Evolutionary conservation across 2,329 filamentous ascomycete genomes (phyloP).

Genomic region (Aspergillus nomiae): DNA sequence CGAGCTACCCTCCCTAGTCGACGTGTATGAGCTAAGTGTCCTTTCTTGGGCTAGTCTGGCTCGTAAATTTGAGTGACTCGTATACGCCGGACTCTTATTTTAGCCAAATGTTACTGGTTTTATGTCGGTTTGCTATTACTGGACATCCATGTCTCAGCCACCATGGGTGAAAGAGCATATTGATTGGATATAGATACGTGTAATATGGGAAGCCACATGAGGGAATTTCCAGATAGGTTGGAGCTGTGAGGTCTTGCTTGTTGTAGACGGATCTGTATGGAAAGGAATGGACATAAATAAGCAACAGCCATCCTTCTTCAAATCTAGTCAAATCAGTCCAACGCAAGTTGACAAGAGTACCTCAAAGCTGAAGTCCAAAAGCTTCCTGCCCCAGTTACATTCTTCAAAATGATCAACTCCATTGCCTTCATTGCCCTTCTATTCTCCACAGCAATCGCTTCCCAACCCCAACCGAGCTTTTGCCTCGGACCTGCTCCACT

Average conservation of each 20-base stretch:
- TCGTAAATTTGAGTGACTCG: neutral
- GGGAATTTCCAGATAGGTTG: neutral
- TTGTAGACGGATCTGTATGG: neutral
- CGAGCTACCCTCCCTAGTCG: neutral
- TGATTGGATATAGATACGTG: neutral
- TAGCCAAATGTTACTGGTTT: neutral
- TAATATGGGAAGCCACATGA: neutral
- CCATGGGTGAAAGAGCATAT: neutral
- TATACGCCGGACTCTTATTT: neutral
- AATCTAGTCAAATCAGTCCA: neutral
- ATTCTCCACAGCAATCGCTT: conserved; percentile 3
- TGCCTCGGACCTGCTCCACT: conserved; percentile 17
- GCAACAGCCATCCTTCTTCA: neutral
- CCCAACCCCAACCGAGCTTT: conserved; percentile 14
- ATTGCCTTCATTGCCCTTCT: conserved; percentile 6
- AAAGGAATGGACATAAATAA: neutral
- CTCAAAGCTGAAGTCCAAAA: neutral
- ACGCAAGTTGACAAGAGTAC: too few species aligned
- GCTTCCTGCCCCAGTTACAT: neutral
- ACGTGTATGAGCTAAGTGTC: neutral
- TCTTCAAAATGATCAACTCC: conserved; percentile 11
- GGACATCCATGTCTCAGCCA: neutral
- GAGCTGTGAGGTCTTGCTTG: neutral
- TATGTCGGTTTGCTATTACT: neutral
- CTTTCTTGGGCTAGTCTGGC: neutral